Conservation (phyloP, 805 yeast genomes). For the Isabelozyma gotoi region DNA sequence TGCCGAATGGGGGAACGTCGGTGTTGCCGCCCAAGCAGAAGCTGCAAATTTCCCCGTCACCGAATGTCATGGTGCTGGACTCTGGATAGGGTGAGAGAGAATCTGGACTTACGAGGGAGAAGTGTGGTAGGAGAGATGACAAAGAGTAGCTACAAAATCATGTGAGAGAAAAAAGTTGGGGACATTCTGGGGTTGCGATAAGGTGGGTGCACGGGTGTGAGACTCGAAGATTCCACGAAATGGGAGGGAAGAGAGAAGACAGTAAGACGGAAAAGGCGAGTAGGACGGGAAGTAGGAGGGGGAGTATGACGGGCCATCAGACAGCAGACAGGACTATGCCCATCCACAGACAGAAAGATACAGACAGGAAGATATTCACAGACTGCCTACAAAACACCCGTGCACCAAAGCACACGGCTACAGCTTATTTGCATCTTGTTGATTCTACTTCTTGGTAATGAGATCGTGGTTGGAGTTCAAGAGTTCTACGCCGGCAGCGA, state of each 20-base stretch:
- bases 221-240: neutral
- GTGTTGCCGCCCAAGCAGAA: conserved; percentile 40
- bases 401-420: no score
- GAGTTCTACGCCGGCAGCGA: conserved; percentile 71
- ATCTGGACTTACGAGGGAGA: no score
- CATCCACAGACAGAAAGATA: no score
- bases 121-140: neutral
- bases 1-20: conserved; percentile 42
- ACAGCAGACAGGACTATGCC: no score
- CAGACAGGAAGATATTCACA: no score
- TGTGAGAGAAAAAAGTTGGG: conserved; percentile 1
- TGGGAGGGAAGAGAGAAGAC: neutral
- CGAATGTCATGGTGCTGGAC: conserved; percentile 12
- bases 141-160: no score
- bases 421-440: no score
- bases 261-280: neutral
- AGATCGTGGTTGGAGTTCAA: neutral
- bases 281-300: neutral
- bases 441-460: neutral
- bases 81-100: no score
- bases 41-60: conserved; percentile 21
- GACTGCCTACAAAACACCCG: no score
- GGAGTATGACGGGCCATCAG: no score
- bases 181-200: neutral
- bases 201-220: neutral